These are phyloP conservation scores for Pseudocercospora cruenta DNA, from an alignment of 2,329 filamentous ascomycete species.

Conservation along the genomic window DNA sequence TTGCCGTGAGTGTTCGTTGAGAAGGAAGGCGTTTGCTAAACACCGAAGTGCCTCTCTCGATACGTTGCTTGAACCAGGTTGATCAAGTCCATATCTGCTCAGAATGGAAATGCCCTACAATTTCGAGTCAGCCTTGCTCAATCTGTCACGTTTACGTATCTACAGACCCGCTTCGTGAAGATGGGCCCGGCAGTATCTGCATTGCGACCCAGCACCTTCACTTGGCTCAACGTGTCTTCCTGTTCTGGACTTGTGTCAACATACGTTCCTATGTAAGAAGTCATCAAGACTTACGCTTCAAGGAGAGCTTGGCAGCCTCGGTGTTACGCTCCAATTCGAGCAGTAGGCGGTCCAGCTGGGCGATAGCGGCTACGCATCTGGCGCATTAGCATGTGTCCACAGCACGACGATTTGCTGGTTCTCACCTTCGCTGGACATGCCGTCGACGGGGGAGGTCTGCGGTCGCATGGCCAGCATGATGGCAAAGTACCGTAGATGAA, in stretches of 20 bases:
- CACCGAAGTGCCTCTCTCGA: conserved; percentile 79
- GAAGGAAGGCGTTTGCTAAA: conserved; percentile 80
- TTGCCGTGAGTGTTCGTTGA: conserved; percentile 70
- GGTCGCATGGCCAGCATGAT: conserved; percentile 21
- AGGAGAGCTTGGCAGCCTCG: conserved; percentile 31
- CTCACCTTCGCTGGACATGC: conserved; percentile 17
- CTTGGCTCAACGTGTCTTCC: conserved; percentile 59
- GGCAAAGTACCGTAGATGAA: neutral
- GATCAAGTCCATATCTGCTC: conserved; percentile 71
- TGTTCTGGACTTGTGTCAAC: conserved; percentile 57
- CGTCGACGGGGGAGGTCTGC: conserved; percentile 15
- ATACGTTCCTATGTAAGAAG: neutral
- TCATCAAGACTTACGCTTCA: conserved; percentile 29
- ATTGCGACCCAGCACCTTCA: conserved; percentile 79
- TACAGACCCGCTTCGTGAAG: conserved; percentile 72
- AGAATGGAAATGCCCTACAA: conserved; percentile 64
- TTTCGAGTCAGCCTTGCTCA: conserved; percentile 15
- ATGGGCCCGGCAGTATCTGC: conserved; percentile 75
- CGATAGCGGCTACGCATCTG: conserved; percentile 21
- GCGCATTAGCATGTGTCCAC: conserved; percentile 14
- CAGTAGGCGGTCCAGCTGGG: conserved; percentile 36
- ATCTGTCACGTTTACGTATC: neutral
- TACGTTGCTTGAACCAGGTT: conserved; percentile 58
- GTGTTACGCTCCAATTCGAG: conserved; percentile 35
- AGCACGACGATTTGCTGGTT: neutral